These are phyloP conservation scores for Lepidopterella palustris DNA, from an alignment of 495 filamentous ascomycete species.

Conservation along the genomic window DNA sequence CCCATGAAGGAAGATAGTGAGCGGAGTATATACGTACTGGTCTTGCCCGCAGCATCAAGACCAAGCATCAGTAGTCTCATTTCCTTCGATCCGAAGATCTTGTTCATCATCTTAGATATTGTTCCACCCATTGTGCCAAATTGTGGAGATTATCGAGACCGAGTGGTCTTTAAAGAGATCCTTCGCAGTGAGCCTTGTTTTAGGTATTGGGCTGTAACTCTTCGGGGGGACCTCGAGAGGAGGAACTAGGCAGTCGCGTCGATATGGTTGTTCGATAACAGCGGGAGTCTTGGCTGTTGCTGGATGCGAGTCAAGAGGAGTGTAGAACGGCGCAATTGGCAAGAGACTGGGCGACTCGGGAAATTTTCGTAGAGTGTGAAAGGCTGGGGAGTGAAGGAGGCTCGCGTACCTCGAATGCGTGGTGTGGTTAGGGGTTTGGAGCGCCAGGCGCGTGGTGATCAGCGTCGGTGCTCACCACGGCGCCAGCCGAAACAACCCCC, in stretches of 20 bases:
- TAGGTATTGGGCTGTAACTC: background rate
- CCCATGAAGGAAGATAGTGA: no score
- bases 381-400: background rate
- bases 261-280: background rate
- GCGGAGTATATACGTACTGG: constrained; percentile 60
- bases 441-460: background rate
- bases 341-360: background rate
- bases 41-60: constrained; percentile 96
- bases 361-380: background rate
- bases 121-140: constrained; percentile 59
- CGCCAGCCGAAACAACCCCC: background rate
- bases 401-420: background rate
- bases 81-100: constrained; percentile 98
- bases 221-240: background rate
- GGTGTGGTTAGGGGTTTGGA: background rate
- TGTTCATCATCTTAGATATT: constrained; percentile 86
- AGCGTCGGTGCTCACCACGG: background rate
- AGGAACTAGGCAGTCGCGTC: constrained; percentile 14
- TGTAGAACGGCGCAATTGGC: background rate
- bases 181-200: background rate
- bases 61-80: constrained; percentile 98
- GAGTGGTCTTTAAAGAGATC: background rate
- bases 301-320: background rate
- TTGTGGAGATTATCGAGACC: background rate
- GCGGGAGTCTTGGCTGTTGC: background rate